These are phyloP conservation scores for Mucor velutinosus DNA, from an alignment of 371 early-diverging fungal genomes.

Conservation along the genomic window DNA sequence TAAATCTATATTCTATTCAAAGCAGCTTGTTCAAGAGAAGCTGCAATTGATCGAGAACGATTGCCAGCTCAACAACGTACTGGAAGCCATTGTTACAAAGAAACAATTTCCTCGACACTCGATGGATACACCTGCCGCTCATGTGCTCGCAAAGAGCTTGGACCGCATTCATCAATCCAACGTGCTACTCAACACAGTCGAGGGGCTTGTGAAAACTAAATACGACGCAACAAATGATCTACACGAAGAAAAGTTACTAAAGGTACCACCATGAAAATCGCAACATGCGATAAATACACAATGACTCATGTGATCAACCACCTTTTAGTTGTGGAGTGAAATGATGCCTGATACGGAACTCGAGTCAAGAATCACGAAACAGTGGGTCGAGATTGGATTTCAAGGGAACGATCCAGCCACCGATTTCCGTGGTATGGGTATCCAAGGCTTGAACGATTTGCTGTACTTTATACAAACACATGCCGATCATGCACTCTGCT, in stretches of 20 bases:
- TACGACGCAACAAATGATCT: constrained; percentile 64
- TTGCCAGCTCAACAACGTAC: constrained; percentile 39
- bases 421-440: constrained; percentile 88
- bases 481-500: constrained; percentile 51
- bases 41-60: constrained; percentile 46
- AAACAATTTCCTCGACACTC: constrained; percentile 49
- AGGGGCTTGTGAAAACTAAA: constrained; percentile 64
- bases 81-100: constrained; percentile 45
- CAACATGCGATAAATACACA: background rate
- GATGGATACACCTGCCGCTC: constrained; percentile 48
- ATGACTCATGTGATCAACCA: too few species aligned
- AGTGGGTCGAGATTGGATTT: constrained; percentile 80
- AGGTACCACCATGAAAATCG: constrained; percentile 39
- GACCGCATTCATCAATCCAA: constrained; percentile 56
- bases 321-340: constrained; percentile 64
- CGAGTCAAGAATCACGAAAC: constrained; percentile 51
- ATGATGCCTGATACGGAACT: constrained; percentile 66
- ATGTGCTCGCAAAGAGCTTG: constrained; percentile 56
- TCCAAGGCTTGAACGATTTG: constrained; percentile 77
- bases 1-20: constrained; percentile 59
- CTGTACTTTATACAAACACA: constrained; percentile 68
- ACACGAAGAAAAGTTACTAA: constrained; percentile 70
- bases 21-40: constrained; percentile 52
- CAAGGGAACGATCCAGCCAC: constrained; percentile 87
- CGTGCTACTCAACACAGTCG: constrained; percentile 59